Conservation (phyloP, 2,329 filamentous ascomycete genomes). For the Cercospora nicotianae region DNA sequence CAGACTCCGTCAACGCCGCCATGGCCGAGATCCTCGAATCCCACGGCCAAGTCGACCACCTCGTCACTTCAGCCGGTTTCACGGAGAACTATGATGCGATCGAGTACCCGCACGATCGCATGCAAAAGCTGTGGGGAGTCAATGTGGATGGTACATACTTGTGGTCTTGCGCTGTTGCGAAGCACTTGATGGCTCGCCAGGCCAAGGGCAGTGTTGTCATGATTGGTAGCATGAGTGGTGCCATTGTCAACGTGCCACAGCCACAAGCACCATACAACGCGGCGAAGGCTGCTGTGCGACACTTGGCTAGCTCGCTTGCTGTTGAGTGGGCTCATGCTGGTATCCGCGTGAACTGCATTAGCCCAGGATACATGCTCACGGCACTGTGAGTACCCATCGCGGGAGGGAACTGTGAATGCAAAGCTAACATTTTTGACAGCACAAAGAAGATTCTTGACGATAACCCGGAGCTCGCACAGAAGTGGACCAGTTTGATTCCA, state of each 20-base stretch:
- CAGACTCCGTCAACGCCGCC: conserved; percentile 72
- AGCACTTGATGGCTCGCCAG: conserved; percentile 83
- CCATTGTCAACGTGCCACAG: conserved; percentile 93
- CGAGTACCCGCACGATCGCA: conserved; percentile 83
- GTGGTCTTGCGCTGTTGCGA: conserved; percentile 79
- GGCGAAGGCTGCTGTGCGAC: conserved; percentile 86
- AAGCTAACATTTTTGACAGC: conserved; percentile 46
- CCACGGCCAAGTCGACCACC: conserved; percentile 83
- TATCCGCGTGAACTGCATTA: conserved; percentile 94
- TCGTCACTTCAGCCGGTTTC: conserved; percentile 95
- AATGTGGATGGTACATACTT: conserved; percentile 93
- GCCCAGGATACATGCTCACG: conserved; percentile 94
- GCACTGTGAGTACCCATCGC: conserved; percentile 66
- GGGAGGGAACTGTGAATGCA: background rate
- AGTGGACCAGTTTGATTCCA: conserved; percentile 91
- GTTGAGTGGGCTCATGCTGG: conserved; percentile 89
- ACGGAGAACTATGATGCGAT: conserved; percentile 94
- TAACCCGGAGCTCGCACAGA: conserved; percentile 82
- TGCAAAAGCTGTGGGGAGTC: conserved; percentile 91
- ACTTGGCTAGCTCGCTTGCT: conserved; percentile 81
- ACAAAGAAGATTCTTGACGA: conserved; percentile 93
- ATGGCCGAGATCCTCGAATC: conserved; percentile 65
- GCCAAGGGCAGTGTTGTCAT: conserved; percentile 84
- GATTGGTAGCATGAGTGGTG: conserved; percentile 91
- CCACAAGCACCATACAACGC: conserved; percentile 92